Conservation (phyloP, 75 land plant genomes). For the Larix kaempferi region DNA sequence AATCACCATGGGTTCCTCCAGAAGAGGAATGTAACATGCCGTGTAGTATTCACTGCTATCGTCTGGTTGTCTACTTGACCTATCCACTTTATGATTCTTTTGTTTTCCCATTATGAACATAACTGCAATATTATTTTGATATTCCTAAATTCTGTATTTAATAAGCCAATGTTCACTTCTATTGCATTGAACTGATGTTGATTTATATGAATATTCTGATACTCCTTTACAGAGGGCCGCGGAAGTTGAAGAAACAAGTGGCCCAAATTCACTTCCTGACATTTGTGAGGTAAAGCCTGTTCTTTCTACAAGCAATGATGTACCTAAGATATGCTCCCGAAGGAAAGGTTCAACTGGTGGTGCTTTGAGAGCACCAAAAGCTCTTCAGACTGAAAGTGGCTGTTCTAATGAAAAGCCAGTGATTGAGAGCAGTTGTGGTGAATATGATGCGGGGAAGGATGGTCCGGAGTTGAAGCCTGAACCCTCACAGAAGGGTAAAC, state of each 20-base stretch:
- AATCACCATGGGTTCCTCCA: slow-evolving; percentile 39
- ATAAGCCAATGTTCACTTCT: slow-evolving; percentile 14
- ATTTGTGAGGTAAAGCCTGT: slow-evolving; percentile 19
- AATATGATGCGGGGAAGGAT: slow-evolving; percentile 19
- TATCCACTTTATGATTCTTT: not conserved
- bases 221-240: not conserved
- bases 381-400: slow-evolving; percentile 52
- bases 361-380: slow-evolving; percentile 24
- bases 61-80: slow-evolving; percentile 49
- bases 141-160: slow-evolving; percentile 6
- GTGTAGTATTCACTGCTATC: slow-evolving; percentile 76
- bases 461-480: slow-evolving; percentile 12
- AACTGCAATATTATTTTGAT: slow-evolving; percentile 20
- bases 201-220: not conserved
- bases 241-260: slow-evolving; percentile 7
- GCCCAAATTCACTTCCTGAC: not conserved
- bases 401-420: slow-evolving; percentile 49
- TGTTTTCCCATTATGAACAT: not conserved
- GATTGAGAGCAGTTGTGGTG: slow-evolving; percentile 61
- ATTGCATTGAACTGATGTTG: not conserved
- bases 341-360: slow-evolving; percentile 29
- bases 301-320: slow-evolving; percentile 27
- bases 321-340: slow-evolving; percentile 11
- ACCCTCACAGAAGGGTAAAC: slow-evolving; percentile 28
- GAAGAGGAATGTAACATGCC: slow-evolving; percentile 57